Evolutionary conservation across 129 eudicot species (phyloP).

Genomic region (Glebionis coronaria): DNA sequence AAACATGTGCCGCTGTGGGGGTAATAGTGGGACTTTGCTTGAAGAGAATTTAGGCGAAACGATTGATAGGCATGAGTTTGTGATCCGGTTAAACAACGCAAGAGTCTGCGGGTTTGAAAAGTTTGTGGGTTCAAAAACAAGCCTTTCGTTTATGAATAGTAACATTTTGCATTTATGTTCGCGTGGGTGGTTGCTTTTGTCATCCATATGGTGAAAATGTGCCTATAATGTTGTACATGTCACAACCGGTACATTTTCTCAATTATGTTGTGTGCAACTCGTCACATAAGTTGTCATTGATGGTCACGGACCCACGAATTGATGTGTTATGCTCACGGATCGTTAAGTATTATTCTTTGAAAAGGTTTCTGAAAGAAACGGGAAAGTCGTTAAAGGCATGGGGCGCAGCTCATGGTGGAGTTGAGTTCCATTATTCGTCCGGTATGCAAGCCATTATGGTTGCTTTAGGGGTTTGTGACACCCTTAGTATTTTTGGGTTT

Average conservation of each 20-base stretch:
- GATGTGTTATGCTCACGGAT: constrained; percentile 67
- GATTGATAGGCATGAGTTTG: constrained; percentile 72
- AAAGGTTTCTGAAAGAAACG: too few relatives aligned
- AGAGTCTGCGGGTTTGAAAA: constrained; percentile 43
- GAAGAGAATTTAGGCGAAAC: too few relatives aligned
- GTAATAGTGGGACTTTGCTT: constrained; percentile 4
- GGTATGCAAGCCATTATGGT: too few relatives aligned
- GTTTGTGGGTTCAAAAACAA: constrained; percentile 74
- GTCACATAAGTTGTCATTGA: constrained; percentile 53
- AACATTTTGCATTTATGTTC: constrained; percentile 82
- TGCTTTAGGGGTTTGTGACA: too few relatives aligned
- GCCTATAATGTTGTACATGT: constrained; percentile 74
- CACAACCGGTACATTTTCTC: constrained; percentile 84
- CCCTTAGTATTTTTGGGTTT: too few relatives aligned
- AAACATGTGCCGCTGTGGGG: constrained; percentile 3
- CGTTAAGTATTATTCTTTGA: constrained; percentile 21
- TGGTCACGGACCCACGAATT: constrained; percentile 69
- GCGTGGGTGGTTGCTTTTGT: constrained; percentile 71
- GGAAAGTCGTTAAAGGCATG: too few relatives aligned
- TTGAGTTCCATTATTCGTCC: too few relatives aligned
- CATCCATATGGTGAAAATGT: constrained; percentile 76
- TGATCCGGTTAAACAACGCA: constrained; percentile 85
- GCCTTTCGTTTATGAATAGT: constrained; percentile 76
- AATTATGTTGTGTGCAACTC: constrained; percentile 62
- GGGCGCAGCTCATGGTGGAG: too few relatives aligned